A percentile compares a stretch with the other conserved stretches of the same genome.
phyloP scores from a whole-genome alignment of 768 basidiomycete species.

The Amanita rimosa region DNA sequence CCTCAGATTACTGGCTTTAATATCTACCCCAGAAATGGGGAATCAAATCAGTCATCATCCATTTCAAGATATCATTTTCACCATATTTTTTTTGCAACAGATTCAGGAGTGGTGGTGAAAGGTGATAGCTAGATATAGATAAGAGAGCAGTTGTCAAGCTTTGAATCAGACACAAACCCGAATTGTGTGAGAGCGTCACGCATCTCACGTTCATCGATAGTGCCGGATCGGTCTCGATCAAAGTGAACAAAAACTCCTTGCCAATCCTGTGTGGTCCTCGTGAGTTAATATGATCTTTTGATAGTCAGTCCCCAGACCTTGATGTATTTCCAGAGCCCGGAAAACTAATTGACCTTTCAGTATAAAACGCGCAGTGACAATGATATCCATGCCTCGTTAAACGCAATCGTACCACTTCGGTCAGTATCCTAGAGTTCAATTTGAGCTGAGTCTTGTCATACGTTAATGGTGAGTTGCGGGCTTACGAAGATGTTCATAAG shows the following conservation, averaged over 20 bases:
- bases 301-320: too few relatives aligned
- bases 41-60: constrained; percentile 14
- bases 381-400: constrained; percentile 44
- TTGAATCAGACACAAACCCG: constrained; percentile 29
- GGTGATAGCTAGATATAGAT: constrained; percentile 36
- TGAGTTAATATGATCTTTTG: not conserved
- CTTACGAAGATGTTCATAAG: constrained; percentile 75
- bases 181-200: constrained; percentile 61
- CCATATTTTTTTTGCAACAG: constrained; percentile 76
- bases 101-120: constrained; percentile 52
- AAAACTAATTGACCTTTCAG: constrained; percentile 32
- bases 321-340: constrained; percentile 77
- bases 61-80: constrained; percentile 18
- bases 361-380: constrained; percentile 1
- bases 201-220: constrained; percentile 64
- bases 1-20: constrained; percentile 38
- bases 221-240: constrained; percentile 74
- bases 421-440: constrained; percentile 41
- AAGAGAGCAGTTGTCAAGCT: not conserved
- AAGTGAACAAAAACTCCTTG: constrained; percentile 77
- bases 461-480: not conserved
- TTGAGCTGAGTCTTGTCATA: not conserved
- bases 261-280: constrained; percentile 44
- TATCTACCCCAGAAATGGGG: constrained; percentile 34
- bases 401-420: constrained; percentile 68